Base-by-base conservation (phyloP, 345 rosid species). In the Citrus cavaleriei region DNA sequence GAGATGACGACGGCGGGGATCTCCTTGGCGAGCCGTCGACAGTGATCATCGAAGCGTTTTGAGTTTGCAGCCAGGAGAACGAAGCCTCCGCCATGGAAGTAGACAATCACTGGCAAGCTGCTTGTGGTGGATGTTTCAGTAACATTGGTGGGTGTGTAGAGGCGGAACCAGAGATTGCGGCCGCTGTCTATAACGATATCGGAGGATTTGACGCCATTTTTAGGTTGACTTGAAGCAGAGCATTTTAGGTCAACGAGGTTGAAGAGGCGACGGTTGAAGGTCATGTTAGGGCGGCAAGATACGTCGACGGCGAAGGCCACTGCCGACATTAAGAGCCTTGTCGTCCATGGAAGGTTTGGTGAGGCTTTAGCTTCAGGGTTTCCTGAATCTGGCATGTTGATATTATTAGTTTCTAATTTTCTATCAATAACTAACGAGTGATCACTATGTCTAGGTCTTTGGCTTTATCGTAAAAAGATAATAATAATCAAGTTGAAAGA, bases 91-190 rank as follows among this genome's bases (percentile, higher is more conserved):
- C 79, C 74, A 22, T 77, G 74, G 27, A 68, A 55, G 64, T 64
- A 87, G 58, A 84, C 28, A 7, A 87, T 28, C 9, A 87, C 72
- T 0, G 86, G 87, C 14, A 87, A 30, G 54, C 22, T 46, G 51
- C 16, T 46, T 46, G 16, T 5, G 38, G 24, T 7, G 42, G 19
- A 6, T 5, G 18, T 51, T 10, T 1, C 59, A 19, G 9, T 4
- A 51, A 4, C 13, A 60, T 14, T 8, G 54, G 68, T 32, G 70
- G 81, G 81, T 10, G 37, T 49, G 74, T 73, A 80, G 35, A 80
- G 81, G 28, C 86, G 83, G 77, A 83, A 70, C 79, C 83, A 83
- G 28, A 83, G 81, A 59, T 77, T 73, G 3, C 79, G 77, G 28
- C 51, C 42, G 71, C 65, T 1, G 60, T 83, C 83, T 3, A 83